phyloP scores from a whole-genome alignment of 2,329 filamentous ascomycete species.

The Botryotinia calthae region DNA sequence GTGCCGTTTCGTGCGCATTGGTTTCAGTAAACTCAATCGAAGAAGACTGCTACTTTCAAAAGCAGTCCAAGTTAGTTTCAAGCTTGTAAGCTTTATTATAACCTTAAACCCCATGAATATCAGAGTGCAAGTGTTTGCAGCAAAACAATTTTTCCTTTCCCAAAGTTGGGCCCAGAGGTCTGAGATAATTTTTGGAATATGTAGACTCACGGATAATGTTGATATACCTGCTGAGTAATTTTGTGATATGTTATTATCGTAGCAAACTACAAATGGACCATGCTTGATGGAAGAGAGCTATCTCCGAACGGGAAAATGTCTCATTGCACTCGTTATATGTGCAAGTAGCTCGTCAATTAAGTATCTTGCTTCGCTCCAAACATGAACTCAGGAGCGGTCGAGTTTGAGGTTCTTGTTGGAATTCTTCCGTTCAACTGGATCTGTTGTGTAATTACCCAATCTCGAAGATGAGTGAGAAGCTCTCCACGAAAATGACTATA shows the following conservation, averaged over 20 bases:
- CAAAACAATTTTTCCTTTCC: background rate
- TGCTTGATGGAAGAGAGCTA: background rate
- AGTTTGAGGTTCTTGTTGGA: background rate
- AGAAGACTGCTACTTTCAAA: background rate
- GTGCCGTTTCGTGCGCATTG: background rate
- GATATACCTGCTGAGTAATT: background rate
- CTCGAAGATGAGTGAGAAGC: background rate
- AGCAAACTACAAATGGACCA: background rate
- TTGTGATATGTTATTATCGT: background rate
- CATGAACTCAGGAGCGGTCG: background rate
- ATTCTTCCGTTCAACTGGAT: background rate
- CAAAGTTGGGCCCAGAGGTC: background rate
- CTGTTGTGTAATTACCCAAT: background rate
- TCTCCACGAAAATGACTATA: background rate
- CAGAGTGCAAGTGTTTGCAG: background rate
- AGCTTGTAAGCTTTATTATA: background rate
- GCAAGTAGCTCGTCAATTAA: background rate
- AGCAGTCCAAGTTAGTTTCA: background rate
- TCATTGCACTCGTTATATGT: background rate
- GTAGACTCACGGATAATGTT: background rate
- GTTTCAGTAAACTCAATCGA: background rate
- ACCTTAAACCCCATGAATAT: background rate
- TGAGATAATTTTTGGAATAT: background rate
- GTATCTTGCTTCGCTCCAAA: background rate
- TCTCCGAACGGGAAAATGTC: background rate